Percentiles rank a stretch among this genome's conserved stretches.
Conservation (phyloP, 2,329 filamentous ascomycete species). For the Chrysoporthe deuterocubensis region DNA sequence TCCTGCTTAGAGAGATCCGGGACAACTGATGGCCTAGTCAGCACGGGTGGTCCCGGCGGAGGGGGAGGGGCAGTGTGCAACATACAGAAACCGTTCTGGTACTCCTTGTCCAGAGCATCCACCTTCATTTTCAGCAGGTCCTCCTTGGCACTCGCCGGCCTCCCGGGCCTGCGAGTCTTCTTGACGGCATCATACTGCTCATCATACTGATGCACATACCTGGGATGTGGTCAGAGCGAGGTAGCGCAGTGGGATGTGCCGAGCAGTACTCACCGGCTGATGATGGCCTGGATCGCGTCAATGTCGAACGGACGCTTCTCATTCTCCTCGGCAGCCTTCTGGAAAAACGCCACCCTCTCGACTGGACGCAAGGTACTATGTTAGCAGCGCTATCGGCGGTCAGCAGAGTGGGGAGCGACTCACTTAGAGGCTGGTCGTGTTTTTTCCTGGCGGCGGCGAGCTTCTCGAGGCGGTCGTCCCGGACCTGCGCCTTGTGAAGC, state of each 20-base stretch:
- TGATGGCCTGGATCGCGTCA: slow-evolving; percentile 62
- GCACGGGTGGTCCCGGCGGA: slow-evolving; percentile 16
- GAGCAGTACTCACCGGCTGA: slow-evolving; percentile 57
- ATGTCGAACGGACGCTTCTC: slow-evolving; percentile 54
- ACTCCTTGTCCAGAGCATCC: slow-evolving; percentile 75
- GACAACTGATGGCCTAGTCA: slow-evolving; percentile 53
- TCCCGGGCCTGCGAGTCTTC: slow-evolving; percentile 73
- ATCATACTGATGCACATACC: slow-evolving; percentile 69
- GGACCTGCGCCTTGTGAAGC: slow-evolving; percentile 75
- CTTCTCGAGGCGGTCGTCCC: slow-evolving; percentile 82
- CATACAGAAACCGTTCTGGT: slow-evolving; percentile 79
- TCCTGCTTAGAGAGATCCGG: slow-evolving; percentile 75
- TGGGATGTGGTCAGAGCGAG: slow-evolving; percentile 39
- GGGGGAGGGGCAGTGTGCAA: slow-evolving; percentile 26
- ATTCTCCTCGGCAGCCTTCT: slow-evolving; percentile 63
- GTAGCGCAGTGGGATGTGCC: not conserved
- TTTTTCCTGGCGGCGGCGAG: slow-evolving; percentile 71
- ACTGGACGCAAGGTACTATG: slow-evolving; percentile 49
- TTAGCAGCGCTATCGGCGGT: slow-evolving; percentile 10
- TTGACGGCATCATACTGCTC: slow-evolving; percentile 70
- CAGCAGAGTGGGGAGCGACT: slow-evolving; percentile 33
- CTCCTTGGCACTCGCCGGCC: slow-evolving; percentile 77
- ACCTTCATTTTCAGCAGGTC: slow-evolving; percentile 76
- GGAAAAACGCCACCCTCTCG: slow-evolving; percentile 72
- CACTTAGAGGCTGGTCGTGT: slow-evolving; percentile 75